These are phyloP conservation scores for Pyricularia sp. DNA, from an alignment of 2,329 filamentous ascomycete species.

Conservation along the genomic window DNA sequence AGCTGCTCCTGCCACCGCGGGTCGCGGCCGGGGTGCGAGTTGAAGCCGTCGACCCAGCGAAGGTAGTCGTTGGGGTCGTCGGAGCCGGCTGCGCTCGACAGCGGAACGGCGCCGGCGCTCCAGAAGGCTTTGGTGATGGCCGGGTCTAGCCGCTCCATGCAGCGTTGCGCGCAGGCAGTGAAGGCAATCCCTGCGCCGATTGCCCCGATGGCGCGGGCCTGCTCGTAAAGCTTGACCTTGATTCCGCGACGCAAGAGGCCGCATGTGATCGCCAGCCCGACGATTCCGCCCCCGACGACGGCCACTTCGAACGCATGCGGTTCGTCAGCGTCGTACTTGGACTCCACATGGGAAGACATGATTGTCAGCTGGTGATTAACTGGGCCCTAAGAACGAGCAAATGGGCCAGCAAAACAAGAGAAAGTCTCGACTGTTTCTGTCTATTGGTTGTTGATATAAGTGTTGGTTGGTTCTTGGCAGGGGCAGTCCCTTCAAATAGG, in stretches of 20 bases:
- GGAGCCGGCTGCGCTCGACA: conserved; percentile 22
- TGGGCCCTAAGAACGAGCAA: too few relatives aligned
- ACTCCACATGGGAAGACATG: neutral
- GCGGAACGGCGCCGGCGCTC: conserved; percentile 19
- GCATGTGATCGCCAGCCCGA: conserved; percentile 36
- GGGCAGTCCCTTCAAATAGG: too few relatives aligned
- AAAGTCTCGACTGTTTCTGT: too few relatives aligned
- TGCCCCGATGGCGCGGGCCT: conserved; percentile 29
- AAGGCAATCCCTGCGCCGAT: conserved; percentile 43
- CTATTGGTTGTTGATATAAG: too few relatives aligned
- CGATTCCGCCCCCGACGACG: conserved; percentile 42
- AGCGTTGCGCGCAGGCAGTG: conserved; percentile 37
- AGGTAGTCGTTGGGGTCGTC: conserved; percentile 26
- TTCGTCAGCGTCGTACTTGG: neutral
- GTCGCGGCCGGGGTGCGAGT: conserved; percentile 3
- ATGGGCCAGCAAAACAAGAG: too few relatives aligned
- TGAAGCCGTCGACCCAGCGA: conserved; percentile 28
- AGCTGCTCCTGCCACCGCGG: neutral
- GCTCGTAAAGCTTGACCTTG: conserved; percentile 35
- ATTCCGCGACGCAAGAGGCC: conserved; percentile 33
- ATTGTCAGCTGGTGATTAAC: neutral
- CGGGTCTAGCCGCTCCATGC: conserved; percentile 29
- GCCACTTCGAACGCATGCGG: conserved; percentile 22
- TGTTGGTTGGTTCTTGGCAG: too few relatives aligned
- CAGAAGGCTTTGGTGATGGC: conserved; percentile 25